Base-by-base conservation (phyloP, 2,329 filamentous ascomycete genomes). In the Aspergillaceae sp. region DNA sequence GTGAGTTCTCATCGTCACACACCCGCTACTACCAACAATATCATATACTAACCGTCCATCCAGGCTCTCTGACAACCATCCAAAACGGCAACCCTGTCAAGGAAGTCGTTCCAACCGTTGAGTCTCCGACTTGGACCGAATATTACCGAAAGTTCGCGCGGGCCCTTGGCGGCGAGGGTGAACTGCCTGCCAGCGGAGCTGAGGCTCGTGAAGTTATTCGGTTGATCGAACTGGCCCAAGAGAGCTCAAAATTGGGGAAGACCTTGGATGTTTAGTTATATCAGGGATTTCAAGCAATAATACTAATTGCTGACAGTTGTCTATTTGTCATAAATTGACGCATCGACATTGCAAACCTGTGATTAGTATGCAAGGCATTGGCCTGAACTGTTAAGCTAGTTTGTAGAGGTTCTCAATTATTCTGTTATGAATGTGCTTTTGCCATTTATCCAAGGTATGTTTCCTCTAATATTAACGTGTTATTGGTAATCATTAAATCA, bases 41-140 rank as follows among this genome's bases (percentile, higher is more conserved):
- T 7, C 34, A 19, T 11, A 19, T 36, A 19, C 34, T 36, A 36
- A 40, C 29, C 5, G 38, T 29, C 37, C n/a, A 37, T 48, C 3
- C 46, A 67, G 64, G 63, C 11, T 55, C 59, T 38, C 65, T 89
- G 51, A 78, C 79, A 5, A 70, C 78, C 4, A 63, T 83, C 2
- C 70, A 73, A 3, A 73, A 77, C 8, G 78, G 74, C 37, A 71
- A 71, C 48, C 66, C 78, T 3, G 70, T 68, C 45, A 74, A 74
- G 45, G 69, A 73, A 44, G 62, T 69, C 1, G 72, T 74, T 37
- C 77, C 79, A 1, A 83, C 82, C 2, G 70, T 84, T 2, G 70
- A 80, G 59, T 81, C 83, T 1, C 64, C 65, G n/a, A 89, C 84
- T 3, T 92, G 87, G 63, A 71, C 72, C 26, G 76, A 78, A 56